Base-by-base conservation (phyloP, 371 early-diverging fungal genomes). In the Mucor ambiguus region DNA sequence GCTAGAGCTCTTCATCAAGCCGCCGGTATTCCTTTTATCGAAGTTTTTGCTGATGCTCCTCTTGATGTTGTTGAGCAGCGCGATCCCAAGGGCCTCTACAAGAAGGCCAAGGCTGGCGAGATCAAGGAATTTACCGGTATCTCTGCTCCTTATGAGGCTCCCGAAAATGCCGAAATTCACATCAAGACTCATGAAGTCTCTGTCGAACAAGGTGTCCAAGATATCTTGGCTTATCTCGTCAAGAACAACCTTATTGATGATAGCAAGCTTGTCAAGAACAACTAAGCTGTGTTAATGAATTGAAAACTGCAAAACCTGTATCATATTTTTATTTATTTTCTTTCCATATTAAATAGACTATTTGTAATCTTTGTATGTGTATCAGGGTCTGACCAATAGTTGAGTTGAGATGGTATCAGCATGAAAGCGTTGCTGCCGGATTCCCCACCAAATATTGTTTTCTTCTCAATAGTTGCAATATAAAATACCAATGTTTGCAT, bases 101-200 rank as follows among this genome's bases (percentile, higher is more conserved):
- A 95, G 83, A 96, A 95, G 84, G 97, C 97, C 24, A 90, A 92
- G 74, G 90, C 90, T 35, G 97, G 96, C 24, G 89, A 92, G 75
- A 95, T 97, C 75, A 95, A 95, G 77, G 90, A 95, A 70, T 96
- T 96, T 77, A 96, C 97, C 11, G 97, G 96, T 49, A 93, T 96
- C 78, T 90, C 92, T 56, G 92, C 94, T 26, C 96, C 96, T 22
- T 96, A 97, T 72, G 97, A 97, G 79, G 90, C 88, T 6, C 97
- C 97, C 6, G 75, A 76, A 61, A 78, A 77, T 16, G 91, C 97
- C 3, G 97, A 97, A 76, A 80, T 97, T 52, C 95, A 93, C 71
- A 83, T 96, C 74, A 84, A 85, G 66, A 94, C 93, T 14, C 87
- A 94, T 66, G 72, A 87, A 79, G 73, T 84, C 30, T 66, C 89